Evolutionary conservation across 139 green algal species (phyloP), one percentile per base, ranked within the genome.

Genomic region (Yamagishiella unicocca): DNA sequence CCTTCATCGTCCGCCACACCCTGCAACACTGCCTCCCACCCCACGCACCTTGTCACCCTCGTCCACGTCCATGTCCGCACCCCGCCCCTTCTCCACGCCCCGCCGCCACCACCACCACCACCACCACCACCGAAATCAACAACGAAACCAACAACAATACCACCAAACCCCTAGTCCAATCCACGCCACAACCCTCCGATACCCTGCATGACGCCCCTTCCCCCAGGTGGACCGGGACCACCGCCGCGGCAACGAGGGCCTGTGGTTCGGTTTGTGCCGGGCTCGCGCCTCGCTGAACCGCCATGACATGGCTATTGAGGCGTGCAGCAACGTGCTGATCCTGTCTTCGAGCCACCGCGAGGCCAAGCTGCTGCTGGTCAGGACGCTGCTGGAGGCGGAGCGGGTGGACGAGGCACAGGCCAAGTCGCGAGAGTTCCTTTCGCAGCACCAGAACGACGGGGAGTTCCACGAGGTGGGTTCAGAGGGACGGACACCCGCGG

Each of bases 331-430:
- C 12, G 80, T 86, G 1, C 46, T 91, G 22, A n/a, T 62, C 1
- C 78, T 92, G 22, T 37, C 66, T 8, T 71, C 77, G 1, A 66
- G 50, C 10, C 71, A 90, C 68, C 82, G 58, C n/a, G 90, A 88
- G 9, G 90, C 88, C 29, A 83, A 75, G 40, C 82, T 90, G 45
- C 77, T 78, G 61, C 72, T 91, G 66, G 70, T 91, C 25, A 66
- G 84, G 72, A 29, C 66, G 22, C 80, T 94, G 72, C 6, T 94
- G 46, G 86, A 87, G 9, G 80, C 50, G 1, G 85, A 93, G 85
- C 46, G 82, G 66, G 90, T 46, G 7, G 73, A 96, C n/a, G 82
- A 95, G 85, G 88, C 93, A 0, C 86, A 93, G 29, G 90, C 89
- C 68, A 81, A 86, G 70, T 91, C 94, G 9, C 38, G 82, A 22